phyloP scores from a whole-genome alignment of 306 rosid species.

The Rubus idaeus region DNA sequence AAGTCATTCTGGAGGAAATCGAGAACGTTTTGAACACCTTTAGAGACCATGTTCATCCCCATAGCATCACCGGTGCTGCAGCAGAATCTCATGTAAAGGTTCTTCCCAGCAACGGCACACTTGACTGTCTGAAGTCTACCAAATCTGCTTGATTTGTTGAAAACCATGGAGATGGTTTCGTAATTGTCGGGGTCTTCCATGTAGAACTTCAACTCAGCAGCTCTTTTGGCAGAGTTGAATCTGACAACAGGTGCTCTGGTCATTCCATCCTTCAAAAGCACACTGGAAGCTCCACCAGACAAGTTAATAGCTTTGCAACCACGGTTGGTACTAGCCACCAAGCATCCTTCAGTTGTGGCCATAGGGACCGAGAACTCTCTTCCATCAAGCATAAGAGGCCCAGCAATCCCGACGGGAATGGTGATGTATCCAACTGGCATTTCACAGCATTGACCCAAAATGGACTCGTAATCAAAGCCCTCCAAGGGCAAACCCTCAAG shows the following conservation, averaged over 20 bases:
- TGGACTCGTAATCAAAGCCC: constrained; percentile 68
- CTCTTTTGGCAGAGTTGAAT: constrained; percentile 55
- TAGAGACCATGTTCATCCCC: constrained; percentile 96
- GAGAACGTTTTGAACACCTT: constrained; percentile 80
- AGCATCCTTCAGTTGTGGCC: constrained; percentile 84
- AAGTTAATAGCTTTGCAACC: constrained; percentile 70
- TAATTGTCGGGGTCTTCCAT: constrained; percentile 63
- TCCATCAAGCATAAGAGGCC: constrained; percentile 70
- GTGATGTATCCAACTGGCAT: constrained; percentile 78
- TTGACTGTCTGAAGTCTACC: constrained; percentile 56
- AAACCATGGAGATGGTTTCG: constrained; percentile 51
- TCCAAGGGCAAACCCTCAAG: constrained; percentile 54
- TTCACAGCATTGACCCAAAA: constrained; percentile 83
- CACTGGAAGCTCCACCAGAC: constrained; percentile 69
- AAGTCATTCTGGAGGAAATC: constrained; percentile 57
- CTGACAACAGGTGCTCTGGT: constrained; percentile 81
- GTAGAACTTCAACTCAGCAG: constrained; percentile 60
- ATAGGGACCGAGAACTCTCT: constrained; percentile 68
- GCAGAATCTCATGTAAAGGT: constrained; percentile 59
- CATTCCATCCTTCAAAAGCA: constrained; percentile 66
- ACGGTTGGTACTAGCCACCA: constrained; percentile 77
- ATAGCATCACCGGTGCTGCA: constrained; percentile 85
- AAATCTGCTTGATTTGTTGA: constrained; percentile 75
- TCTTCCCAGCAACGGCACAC: constrained; percentile 62
- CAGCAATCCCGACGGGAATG: constrained; percentile 82